phyloP scores from a whole-genome alignment of 1,284 basidiomycete genomes.

The Tremellales sp. region DNA sequence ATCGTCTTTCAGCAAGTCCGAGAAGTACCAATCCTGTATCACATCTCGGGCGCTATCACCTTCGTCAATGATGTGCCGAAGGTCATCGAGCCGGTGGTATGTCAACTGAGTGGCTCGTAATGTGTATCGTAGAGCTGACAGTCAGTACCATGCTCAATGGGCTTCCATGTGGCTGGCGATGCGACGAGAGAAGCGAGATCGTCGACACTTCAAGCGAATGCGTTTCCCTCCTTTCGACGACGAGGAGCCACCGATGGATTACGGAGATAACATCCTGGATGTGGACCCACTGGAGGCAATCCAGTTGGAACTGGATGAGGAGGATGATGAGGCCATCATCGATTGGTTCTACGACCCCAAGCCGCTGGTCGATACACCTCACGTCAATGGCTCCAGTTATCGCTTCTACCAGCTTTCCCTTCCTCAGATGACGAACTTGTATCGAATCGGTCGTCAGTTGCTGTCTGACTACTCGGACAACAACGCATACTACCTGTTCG shows the following conservation, averaged over 20 bases:
- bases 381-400: constrained; percentile 91
- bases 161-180: constrained; percentile 99
- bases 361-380: constrained; percentile 80
- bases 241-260: constrained; percentile 96
- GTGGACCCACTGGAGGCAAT: constrained; percentile 98
- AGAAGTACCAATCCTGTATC: constrained; percentile 93
- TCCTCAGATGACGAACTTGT: constrained; percentile 93
- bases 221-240: constrained; percentile 99
- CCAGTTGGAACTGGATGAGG: constrained; percentile 89
- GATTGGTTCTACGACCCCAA: constrained; percentile 99
- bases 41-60: constrained; percentile 99
- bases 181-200: constrained; percentile 97
- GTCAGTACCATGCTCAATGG: constrained; percentile 94
- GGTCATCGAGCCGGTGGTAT: constrained; percentile 81
- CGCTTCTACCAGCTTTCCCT: constrained; percentile 87
- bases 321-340: constrained; percentile 89
- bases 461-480: constrained; percentile 86
- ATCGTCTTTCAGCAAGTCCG: constrained; percentile 69
- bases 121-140: too few relatives aligned
- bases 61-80: constrained; percentile 98
- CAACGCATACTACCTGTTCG: constrained; percentile 90
- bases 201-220: constrained; percentile 99
- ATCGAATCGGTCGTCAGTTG: constrained; percentile 89
- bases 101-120: constrained; percentile 7
- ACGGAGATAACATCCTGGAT: constrained; percentile 97